Percentiles rank a stretch among this genome's conserved stretches.
Conservation (phyloP, 2,329 filamentous ascomycete species). For the Fonsecaea pedrosoi region DNA sequence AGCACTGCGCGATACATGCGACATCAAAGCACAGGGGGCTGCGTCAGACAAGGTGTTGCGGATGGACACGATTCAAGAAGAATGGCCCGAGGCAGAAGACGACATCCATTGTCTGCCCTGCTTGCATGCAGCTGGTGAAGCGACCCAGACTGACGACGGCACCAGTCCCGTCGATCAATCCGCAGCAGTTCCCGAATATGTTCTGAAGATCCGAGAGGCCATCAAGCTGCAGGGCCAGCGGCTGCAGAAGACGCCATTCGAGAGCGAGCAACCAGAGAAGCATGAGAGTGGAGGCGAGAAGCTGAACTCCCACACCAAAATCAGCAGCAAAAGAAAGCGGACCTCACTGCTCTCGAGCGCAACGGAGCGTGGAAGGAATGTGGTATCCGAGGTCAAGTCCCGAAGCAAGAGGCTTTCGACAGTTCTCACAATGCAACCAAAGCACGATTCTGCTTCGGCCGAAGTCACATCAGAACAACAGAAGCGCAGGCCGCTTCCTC, state of each 20-base stretch:
- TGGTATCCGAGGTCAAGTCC: conserved; percentile 2
- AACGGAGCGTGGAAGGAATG: conserved; percentile 13
- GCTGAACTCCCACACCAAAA: conserved; percentile 49
- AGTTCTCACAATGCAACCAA: neutral
- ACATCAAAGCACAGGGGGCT: neutral
- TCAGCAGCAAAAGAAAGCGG: conserved; percentile 6
- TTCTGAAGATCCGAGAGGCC: conserved; percentile 22
- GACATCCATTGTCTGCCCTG: conserved; percentile 10
- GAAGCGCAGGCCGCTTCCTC: neutral
- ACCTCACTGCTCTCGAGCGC: neutral
- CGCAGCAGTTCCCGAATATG: conserved; percentile 18
- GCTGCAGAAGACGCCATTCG: conserved; percentile 1
- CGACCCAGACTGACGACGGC: neutral
- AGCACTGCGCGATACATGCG: conserved; percentile 9
- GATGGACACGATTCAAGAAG: conserved; percentile 21
- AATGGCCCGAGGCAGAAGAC: conserved; percentile 15
- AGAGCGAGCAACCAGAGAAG: conserved; percentile 1
- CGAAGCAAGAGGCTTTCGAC: conserved; percentile 1
- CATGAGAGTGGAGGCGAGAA: conserved; percentile 38
- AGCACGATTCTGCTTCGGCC: neutral
- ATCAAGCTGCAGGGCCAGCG: conserved; percentile 21
- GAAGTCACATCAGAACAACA: neutral
- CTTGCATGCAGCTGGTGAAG: neutral
- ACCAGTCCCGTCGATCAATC: neutral
- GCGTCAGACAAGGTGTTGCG: conserved; percentile 13